Evolutionary conservation across 495 filamentous ascomycete genomes (phyloP).

Genomic region (Penicillium chermesinum): DNA sequence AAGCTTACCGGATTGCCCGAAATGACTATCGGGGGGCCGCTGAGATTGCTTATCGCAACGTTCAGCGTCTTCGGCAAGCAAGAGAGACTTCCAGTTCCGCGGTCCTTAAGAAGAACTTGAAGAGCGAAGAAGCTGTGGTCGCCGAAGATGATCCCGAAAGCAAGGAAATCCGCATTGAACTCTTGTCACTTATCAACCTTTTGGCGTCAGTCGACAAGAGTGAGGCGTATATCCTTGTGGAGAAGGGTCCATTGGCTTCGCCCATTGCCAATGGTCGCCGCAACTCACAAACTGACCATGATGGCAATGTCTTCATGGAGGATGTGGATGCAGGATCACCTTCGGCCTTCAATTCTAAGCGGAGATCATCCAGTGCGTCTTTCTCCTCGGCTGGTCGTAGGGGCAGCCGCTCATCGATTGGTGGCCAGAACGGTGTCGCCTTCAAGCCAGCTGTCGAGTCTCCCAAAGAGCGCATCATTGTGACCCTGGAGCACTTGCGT

Average conservation of each 20-base stretch:
- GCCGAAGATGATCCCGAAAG: slow-evolving; percentile 51
- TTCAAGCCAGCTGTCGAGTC: slow-evolving; percentile 14
- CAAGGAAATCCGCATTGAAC: slow-evolving; percentile 54
- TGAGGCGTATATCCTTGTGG: slow-evolving; percentile 66
- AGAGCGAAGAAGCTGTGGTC: slow-evolving; percentile 47
- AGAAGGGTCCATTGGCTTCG: slow-evolving; percentile 29
- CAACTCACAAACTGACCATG: slow-evolving; percentile 33
- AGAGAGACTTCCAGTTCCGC: slow-evolving; percentile 44
- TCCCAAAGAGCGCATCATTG: slow-evolving; percentile 45
- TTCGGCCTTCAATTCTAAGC: slow-evolving; percentile 7
- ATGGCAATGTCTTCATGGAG: slow-evolving; percentile 43
- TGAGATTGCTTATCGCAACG: slow-evolving; percentile 60
- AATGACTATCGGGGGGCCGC: slow-evolving; percentile 87
- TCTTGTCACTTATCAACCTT: slow-evolving; percentile 82
- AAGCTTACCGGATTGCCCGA: slow-evolving; percentile 79
- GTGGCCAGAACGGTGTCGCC: slow-evolving; percentile 18
- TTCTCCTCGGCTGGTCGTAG: slow-evolving; percentile 13
- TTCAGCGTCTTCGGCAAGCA: slow-evolving; percentile 54
- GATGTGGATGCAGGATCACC: slow-evolving; percentile 21
- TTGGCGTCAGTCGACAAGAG: slow-evolving; percentile 75
- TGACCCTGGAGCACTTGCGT: slow-evolving; percentile 78
- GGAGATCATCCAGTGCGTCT: slow-evolving; percentile 13
- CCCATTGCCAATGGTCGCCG: slow-evolving; percentile 7
- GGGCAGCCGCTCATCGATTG: slow-evolving; percentile 23
- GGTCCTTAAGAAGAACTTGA: slow-evolving; percentile 28